Evolutionary conservation across 2,329 filamentous ascomycete species (phyloP), one percentile per base, ranked within the genome.

Genomic region (Fusarium sp.): DNA sequence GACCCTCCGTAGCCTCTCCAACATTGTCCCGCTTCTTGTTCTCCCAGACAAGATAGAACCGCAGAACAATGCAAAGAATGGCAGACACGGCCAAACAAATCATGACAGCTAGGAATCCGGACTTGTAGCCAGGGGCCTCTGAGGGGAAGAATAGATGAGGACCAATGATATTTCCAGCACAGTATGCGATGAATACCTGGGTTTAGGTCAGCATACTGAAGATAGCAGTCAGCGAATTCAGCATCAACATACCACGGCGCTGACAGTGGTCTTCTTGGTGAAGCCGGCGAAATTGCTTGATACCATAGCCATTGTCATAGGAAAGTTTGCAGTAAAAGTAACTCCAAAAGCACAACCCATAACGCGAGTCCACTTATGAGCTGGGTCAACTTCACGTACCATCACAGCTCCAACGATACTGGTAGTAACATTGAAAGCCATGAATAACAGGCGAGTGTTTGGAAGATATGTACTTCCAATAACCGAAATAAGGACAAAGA

Each of bases 141-240:
- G 52, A 44, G 25, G 38, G 38, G 38, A 55, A 44, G n/a, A 55
- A 55, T 0, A 55, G 38, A 25, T 55, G 17, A 1, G 38, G 52
- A 5, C 38, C 38, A 5, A 55, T 4, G 4, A 55, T 55, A 25
- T 33, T 55, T 3, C 52, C 52, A 42, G 29, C 29, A 25, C 52
- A 55, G 7, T 55, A 55, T 25, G 13, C 52, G 17, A 55, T 44
- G 13, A 44, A 55, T 17, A 55, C 39, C 38, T 55, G 12, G 6
- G 7, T 20, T 22, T 3, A 14, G 17, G 17, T 55, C 4, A 44
- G 52, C 12, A 17, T 8, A 11, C n/a, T 18, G 38, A 4, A 10
- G 7, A 3, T 18, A 29, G 2, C 15, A 6, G 38, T 14, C 17
- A 3, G 7, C 2, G 5, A 15, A 6, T 7, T 1, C 5, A 10